Base-by-base conservation (phyloP, 2,329 filamentous ascomycete species). In the Diaporthe sp. region DNA sequence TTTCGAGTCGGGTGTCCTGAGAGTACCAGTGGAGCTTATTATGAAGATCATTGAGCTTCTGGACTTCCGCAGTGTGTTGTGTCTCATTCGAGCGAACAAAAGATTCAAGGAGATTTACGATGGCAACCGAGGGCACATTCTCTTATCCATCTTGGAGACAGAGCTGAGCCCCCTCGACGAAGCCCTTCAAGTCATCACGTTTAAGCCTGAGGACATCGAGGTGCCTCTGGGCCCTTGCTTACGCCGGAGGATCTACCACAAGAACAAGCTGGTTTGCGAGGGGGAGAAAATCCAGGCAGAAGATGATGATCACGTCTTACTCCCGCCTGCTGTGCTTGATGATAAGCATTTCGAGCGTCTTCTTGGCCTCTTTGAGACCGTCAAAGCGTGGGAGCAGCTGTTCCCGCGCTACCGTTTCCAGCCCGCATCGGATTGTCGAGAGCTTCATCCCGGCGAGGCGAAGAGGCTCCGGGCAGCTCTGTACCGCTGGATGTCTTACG, bases 401-500 rank as follows among this genome's bases (percentile, higher is more conserved):
- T 86, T 84, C 58, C 83, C 84, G 7, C 79, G 81, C 22, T 77
- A 82, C 54, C 79, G 81, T 6, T 86, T 88, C 76, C 82, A 86
- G 2, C 79, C 83, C 13, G 84, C 85, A 0, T 85, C 86, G 72
- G 81, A 86, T 64, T 85, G 86, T 54, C 85, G 89, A 22, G 83
- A 82, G 50, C 82, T 90, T 8, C 80, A 80, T 10, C 70, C 79
- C 0, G 80, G 83, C 35, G 89, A 91, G 77, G 82, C 82, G 38
- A 76, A 80, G n/a, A 85, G 88, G 64, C 83, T 90, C 68, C 85
- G 89, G 7, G 84, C 84, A 75, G 88, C 87, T 0, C 79, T 90
- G 40, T 89, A 88, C 68, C 81, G 84, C 42, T 91, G 88, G 88
- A 89, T 88, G 88, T 82, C 89, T 5, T 90, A 88, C 76, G 84